Base-by-base conservation (phyloP, 805 yeast species). In the Barnettozyma botsteinii region DNA sequence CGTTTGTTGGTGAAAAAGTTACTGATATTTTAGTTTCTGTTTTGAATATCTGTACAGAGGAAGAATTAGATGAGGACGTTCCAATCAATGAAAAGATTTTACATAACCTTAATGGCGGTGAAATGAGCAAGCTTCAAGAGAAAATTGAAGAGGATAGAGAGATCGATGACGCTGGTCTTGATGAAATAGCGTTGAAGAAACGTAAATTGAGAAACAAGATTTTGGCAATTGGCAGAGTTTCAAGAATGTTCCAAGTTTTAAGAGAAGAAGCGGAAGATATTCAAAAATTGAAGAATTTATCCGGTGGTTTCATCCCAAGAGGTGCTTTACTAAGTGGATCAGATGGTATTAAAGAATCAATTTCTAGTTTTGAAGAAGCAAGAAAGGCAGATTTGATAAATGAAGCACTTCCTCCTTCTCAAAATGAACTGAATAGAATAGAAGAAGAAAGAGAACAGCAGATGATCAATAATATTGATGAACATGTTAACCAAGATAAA, bases 1-100 rank as follows among this genome's bases (percentile, higher is more conserved):
- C 98, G 7, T 91, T 93, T 67, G 97, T 93, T 19, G 98, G 97
- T 17, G 96, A 91, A 60, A 86, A 93, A 57, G 85, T 89, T 40
- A 85, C 95, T 12, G 98, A 93, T 59, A 89, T 91, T 83, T 71
- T 91, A 56, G 84, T 87, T 18, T 77, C 93, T 1, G 85, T 91
- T 29, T 72, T 93, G 59, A 91, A 91, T 61, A 85, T 93, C 42
- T 91, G 98, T 66, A 85, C 97, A 0, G 95, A 89, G 56, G 96
- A 91, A 57, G 98, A 91, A 61, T 71, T 91, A 43, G 91, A 81
- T 42, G 86, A 81, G 54, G 91, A 78, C 14, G 74, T 79, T 0
- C 76, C 79, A 20, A 53, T 78, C 21, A 73, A 54, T 31, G 47
- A 49, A 10, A 44, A 27, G 2, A 41, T 50, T 19, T 32, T 46